Evolutionary conservation across 2,329 filamentous ascomycete genomes (phyloP).

Genomic region (Colletotrichum lini): DNA sequence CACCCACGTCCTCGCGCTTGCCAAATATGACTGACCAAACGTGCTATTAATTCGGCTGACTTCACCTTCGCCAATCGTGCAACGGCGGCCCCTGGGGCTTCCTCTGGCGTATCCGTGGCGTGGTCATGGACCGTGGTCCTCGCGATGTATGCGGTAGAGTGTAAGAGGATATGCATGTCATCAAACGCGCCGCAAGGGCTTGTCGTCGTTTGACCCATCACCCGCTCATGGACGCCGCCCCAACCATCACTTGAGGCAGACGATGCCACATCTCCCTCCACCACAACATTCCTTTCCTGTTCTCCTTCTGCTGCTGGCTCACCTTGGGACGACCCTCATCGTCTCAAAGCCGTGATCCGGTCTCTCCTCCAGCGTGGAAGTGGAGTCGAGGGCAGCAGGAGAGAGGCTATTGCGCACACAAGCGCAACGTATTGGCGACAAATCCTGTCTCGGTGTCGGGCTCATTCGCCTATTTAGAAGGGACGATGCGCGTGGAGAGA

Average conservation of each 20-base stretch:
- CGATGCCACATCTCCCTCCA: background rate
- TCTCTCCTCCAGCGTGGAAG: conserved; percentile 14
- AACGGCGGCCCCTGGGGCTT: background rate
- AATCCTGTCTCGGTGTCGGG: conserved; percentile 29
- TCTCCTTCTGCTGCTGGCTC: background rate
- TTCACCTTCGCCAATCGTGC: conserved; percentile 12
- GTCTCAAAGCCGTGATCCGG: conserved; percentile 29
- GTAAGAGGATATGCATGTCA: conserved; percentile 13
- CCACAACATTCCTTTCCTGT: background rate
- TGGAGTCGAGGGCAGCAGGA: background rate
- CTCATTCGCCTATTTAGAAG: conserved; percentile 14
- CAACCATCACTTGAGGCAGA: conserved; percentile 32
- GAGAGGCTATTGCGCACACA: conserved; percentile 18
- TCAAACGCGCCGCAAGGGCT: conserved; percentile 30
- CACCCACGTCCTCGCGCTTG: conserved; percentile 4
- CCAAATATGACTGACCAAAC: conserved; percentile 12
- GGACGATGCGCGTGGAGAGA: conserved; percentile 7
- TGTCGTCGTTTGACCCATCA: conserved; percentile 30
- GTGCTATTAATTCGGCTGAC: conserved; percentile 18
- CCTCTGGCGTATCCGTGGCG: conserved; percentile 14
- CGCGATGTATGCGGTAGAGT: background rate
- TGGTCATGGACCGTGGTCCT: conserved; percentile 12
- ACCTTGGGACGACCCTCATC: conserved; percentile 32
- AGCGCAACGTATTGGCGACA: conserved; percentile 33
- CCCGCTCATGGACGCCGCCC: background rate